phyloP scores from a whole-genome alignment of 1,284 basidiomycete genomes.

The Takashimella tepidaria region DNA sequence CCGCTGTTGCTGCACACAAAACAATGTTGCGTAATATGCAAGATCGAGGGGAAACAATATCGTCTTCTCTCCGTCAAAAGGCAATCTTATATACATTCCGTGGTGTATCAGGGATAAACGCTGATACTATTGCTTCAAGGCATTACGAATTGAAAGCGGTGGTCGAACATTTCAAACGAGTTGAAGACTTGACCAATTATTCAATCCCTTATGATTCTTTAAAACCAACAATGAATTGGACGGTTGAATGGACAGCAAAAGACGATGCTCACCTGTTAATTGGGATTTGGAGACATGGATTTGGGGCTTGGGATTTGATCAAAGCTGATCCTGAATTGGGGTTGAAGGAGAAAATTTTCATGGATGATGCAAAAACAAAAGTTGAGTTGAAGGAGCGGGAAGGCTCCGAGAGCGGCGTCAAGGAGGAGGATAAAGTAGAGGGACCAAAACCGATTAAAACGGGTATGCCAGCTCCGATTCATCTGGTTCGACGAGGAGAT shows the following conservation, averaged over 20 bases:
- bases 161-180: conserved; percentile 65
- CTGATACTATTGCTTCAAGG: conserved; percentile 89
- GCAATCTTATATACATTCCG: conserved; percentile 89
- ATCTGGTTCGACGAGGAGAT: conserved; percentile 93
- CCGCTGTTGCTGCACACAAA: conserved; percentile 79
- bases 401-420: no score
- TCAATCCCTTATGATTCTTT: conserved; percentile 84
- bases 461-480: conserved; percentile 86
- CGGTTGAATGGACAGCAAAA: conserved; percentile 84
- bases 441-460: conserved; percentile 31
- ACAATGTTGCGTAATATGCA: conserved; percentile 68
- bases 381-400: conserved; percentile 56
- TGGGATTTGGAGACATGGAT: conserved; percentile 89
- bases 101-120: conserved; percentile 90
- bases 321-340: conserved; percentile 66
- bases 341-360: conserved; percentile 89
- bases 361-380: conserved; percentile 87
- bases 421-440: conserved; percentile 15
- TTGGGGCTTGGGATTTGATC: conserved; percentile 96
- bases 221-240: conserved; percentile 92
- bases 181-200: conserved; percentile 73
- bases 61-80: conserved; percentile 55
- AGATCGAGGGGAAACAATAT: conserved; percentile 72
- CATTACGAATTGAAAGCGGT: conserved; percentile 85
- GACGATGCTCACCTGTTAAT: conserved; percentile 93